Base-by-base conservation (phyloP, 2,329 filamentous ascomycete species). In the Leptoxyphium fumago region DNA sequence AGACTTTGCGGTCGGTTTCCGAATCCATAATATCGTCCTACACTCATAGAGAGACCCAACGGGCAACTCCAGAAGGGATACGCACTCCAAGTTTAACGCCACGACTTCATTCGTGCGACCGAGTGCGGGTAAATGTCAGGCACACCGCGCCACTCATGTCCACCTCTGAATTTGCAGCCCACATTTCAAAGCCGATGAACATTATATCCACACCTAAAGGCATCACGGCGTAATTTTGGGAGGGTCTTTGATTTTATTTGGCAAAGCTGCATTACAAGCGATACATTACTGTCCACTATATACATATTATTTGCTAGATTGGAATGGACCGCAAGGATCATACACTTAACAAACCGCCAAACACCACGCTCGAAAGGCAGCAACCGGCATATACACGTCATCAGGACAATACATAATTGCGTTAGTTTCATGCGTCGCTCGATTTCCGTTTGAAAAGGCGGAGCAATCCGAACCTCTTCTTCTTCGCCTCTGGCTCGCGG, bases 21-120 rank as follows among this genome's bases (percentile, higher is more conserved):
- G 56, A 59, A 10, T 55, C 51, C n/a, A 60, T 60, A 38, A 58
- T 59, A 17, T 56, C 55, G 11, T 53, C 52, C 21, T 59, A 59
- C 29, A 51, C 54, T 8, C 53, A 58, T 29, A 29, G 38, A 3
- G 11, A 13, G 11, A 40, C 5, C 13, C 38, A 26, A 3, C 21
- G 21, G 21, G 21, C 21, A 7, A 26, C 21, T 26, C 21, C 7
- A 26, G 21, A 26, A 26, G 21, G 21, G 21, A 26, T 7, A 26
- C 21, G 21, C 7, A 26, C 21, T 26, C 21, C 21, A 26, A 26
- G 21, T 7, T 7, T 26, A 7, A 26, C 3, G 7, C 21, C 21
- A 26, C 21, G 21, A 4, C 21, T 7, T 26, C 21, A 7, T 7
- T 26, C 21, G 3, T 7, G 21, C 7, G 21, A 26, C 21, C 21